Conservation (phyloP, 352 stramenopile species). For the Phytophthora idaei region DNA sequence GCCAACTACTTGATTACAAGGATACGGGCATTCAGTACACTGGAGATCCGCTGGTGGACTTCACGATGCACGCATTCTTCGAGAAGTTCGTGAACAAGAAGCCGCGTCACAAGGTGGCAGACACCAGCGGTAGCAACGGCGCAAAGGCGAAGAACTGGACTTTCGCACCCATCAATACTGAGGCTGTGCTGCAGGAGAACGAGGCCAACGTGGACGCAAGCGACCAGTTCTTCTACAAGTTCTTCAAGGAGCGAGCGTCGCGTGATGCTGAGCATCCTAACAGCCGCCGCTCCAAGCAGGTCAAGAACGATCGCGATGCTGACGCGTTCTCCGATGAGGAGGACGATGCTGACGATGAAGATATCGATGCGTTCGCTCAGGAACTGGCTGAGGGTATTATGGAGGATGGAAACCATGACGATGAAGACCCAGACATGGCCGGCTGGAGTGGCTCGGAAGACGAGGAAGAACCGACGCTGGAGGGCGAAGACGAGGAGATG, state of each 20-base stretch:
- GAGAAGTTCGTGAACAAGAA: slow-evolving; percentile 99
- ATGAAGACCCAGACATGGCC: slow-evolving; percentile 79
- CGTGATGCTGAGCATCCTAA: slow-evolving; percentile 40
- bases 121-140: slow-evolving; percentile 15
- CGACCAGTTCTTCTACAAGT: slow-evolving; percentile 95
- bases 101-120: slow-evolving; percentile 66
- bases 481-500: slow-evolving; percentile 63
- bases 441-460: slow-evolving; percentile 66
- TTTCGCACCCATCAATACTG: slow-evolving; percentile 71
- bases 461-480: slow-evolving; percentile 49
- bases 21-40: slow-evolving; percentile 88
- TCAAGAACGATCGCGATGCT: slow-evolving; percentile 38
- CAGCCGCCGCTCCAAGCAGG: slow-evolving; percentile 37
- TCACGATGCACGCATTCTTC: slow-evolving; percentile 97
- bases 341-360: slow-evolving; percentile 70
- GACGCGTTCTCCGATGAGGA: slow-evolving; percentile 67
- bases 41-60: slow-evolving; percentile 97
- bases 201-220: slow-evolving; percentile 73
- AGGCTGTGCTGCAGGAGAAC: slow-evolving; percentile 67
- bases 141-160: slow-evolving; percentile 67
- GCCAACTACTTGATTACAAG: slow-evolving; percentile 70
- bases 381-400: slow-evolving; percentile 91
- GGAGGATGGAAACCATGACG: slow-evolving; percentile 75
- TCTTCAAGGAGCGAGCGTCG: slow-evolving; percentile 87
- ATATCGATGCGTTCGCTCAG: slow-evolving; percentile 90